Base-by-base conservation (phyloP, 1,139 yeast genomes). In the Blastobotrys raffinosifermentans region DNA sequence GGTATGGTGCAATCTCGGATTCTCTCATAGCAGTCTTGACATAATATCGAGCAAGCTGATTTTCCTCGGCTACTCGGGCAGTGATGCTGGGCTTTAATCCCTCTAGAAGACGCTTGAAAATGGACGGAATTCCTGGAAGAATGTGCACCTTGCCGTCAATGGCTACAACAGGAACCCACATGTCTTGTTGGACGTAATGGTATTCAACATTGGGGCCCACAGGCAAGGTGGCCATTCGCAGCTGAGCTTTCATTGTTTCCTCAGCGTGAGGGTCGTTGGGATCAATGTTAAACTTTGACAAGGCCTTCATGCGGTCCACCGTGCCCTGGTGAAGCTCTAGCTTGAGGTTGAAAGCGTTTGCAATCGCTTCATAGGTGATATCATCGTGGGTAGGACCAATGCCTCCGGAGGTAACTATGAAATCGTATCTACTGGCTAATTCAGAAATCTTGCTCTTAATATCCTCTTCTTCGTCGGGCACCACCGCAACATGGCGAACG, bases 321-420 rank as follows among this genome's bases (percentile, higher is more conserved):
- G 85, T 77, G 26, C 70, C 77, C 20, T 63, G 55, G 56, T 85
- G 80, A 14, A 80, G 54, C 29, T 58, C 59, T 40, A 78, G 63
- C 0, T 71, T 71, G 8, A 81, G 58, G 2, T 61, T 61, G 51
- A 69, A 85, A 15, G 83, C 81, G 46, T 70, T 72, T 1, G 87
- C 83, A 11, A 85, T 50, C 4, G 81, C 71, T 35, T 76, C 77
- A 57, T 86, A 85, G 0, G 94, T 84, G 41, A 85, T 80, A 56
- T 85, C 96, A 55, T 85, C 95, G 51, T 85, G 94, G 0, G 95
- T 86, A 2, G 94, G 84, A 0, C 96, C 96, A 45, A 86, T 82
- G 8, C 70, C 86, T 2, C 96, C 95, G 13, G 86, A 75, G 1
- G 95, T 84, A 13, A 84, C 72, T 4, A 85, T 71, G 39, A 85